phyloP scores from a whole-genome alignment of 257 asterid genomes.

The Solanum paucissectum region DNA sequence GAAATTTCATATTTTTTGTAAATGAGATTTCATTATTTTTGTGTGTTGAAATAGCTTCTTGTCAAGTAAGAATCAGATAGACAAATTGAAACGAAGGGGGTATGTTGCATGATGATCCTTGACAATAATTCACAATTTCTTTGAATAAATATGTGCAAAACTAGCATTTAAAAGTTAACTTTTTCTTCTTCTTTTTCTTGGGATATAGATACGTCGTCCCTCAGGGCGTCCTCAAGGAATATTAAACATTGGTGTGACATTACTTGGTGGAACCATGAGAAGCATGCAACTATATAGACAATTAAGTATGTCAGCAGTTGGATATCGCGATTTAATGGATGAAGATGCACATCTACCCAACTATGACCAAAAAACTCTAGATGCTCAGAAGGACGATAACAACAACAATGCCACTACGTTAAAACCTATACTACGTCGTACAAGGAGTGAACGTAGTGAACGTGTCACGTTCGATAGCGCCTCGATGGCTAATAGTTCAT shows the following conservation, averaged over 20 bases:
- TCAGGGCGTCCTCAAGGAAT: constrained; percentile 67
- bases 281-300: constrained; percentile 61
- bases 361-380: not conserved
- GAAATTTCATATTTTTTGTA: not conserved
- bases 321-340: constrained; percentile 33
- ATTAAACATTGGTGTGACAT: constrained; percentile 59
- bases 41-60: not conserved
- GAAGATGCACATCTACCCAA: constrained; percentile 10
- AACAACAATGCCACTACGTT: not conserved
- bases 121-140: not conserved
- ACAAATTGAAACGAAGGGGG: not conserved
- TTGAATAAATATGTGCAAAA: not conserved
- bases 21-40: not conserved
- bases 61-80: not conserved
- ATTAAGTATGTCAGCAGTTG: constrained; percentile 8
- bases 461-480: constrained; percentile 20
- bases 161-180: not conserved
- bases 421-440: constrained; percentile 35
- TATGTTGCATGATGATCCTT: not conserved
- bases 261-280: constrained; percentile 61
- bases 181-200: not conserved
- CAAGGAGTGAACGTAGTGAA: constrained; percentile 65
- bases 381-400: not conserved
- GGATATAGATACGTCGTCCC: constrained; percentile 51
- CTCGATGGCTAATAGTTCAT: constrained; percentile 30